Evolutionary conservation across 495 filamentous ascomycete species (phyloP).

Genomic region (Talaromyces nanjingensis): DNA sequence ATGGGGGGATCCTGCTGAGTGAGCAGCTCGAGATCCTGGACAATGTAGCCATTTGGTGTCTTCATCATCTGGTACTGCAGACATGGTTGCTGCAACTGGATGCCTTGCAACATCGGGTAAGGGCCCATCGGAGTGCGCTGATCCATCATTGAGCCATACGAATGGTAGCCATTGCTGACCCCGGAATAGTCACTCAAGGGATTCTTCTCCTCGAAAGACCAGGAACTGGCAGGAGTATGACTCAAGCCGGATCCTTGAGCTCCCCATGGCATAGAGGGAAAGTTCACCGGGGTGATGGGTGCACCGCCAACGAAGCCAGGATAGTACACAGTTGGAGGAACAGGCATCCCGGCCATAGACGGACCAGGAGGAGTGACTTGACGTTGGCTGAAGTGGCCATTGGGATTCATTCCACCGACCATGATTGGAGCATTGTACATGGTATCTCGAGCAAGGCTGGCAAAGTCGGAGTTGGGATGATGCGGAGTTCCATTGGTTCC

Average conservation of each 20-base stretch:
- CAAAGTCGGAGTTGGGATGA: constrained; percentile 7
- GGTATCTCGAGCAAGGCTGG: neutral
- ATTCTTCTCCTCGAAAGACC: constrained; percentile 16
- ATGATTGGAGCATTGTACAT: constrained; percentile 9
- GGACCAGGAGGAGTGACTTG: constrained; percentile 8
- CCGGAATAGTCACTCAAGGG: constrained; percentile 2
- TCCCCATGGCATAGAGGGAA: constrained; percentile 13
- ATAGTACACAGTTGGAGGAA: constrained; percentile 8
- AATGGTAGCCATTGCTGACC: constrained; percentile 17
- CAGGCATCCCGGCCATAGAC: constrained; percentile 6
- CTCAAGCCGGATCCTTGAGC: constrained; percentile 16
- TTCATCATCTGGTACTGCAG: constrained; percentile 38
- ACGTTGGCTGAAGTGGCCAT: constrained; percentile 6
- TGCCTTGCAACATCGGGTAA: constrained; percentile 16
- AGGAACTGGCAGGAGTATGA: constrained; percentile 4
- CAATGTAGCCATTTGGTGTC: constrained; percentile 44
- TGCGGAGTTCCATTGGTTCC: constrained; percentile 1
- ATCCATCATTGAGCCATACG: constrained; percentile 16
- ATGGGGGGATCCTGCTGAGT: constrained; percentile 72
- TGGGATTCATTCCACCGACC: constrained; percentile 6
- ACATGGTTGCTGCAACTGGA: constrained; percentile 17
- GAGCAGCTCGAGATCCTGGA: constrained; percentile 62
- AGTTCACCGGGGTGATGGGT: constrained; percentile 17
- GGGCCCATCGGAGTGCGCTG: constrained; percentile 14
- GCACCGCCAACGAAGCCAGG: constrained; percentile 13